phyloP scores from a whole-genome alignment of 345 rosid species.

The Camelina laxa region DNA sequence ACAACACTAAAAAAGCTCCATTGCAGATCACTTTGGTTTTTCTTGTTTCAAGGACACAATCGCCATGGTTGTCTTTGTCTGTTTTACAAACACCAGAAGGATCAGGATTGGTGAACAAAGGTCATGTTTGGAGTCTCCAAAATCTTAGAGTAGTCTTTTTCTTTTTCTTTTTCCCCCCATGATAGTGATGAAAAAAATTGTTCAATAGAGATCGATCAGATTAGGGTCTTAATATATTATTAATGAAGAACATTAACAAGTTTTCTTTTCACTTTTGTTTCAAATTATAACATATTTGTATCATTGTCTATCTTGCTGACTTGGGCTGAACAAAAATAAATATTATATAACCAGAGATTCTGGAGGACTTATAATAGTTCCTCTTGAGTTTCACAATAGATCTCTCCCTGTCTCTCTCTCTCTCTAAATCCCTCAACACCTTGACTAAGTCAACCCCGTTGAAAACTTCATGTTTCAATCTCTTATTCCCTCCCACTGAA shows the following conservation, averaged over 20 bases:
- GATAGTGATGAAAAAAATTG: constrained; percentile 35
- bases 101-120: constrained; percentile 6
- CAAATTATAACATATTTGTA: too few relatives aligned
- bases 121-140: neutral
- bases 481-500: constrained; percentile 26
- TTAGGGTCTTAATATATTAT: neutral
- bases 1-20: constrained; percentile 25
- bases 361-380: neutral
- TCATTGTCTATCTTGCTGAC: neutral
- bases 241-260: neutral
- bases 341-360: neutral
- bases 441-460: constrained; percentile 22
- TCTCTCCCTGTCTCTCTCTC: neutral
- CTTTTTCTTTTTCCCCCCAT: neutral
- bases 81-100: constrained; percentile 2
- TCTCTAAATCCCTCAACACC: neutral
- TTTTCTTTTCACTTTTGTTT: neutral
- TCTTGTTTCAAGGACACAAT: constrained; percentile 14
- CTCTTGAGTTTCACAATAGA: constrained; percentile 8
- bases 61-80: neutral
- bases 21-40: constrained; percentile 18
- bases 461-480: constrained; percentile 20
- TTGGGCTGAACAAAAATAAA: neutral
- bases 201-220: neutral
- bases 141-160: neutral